Percentiles rank a stretch among this genome's conserved stretches.
Conservation (phyloP, 495 filamentous ascomycete genomes). For the Penicillium soppii region DNA sequence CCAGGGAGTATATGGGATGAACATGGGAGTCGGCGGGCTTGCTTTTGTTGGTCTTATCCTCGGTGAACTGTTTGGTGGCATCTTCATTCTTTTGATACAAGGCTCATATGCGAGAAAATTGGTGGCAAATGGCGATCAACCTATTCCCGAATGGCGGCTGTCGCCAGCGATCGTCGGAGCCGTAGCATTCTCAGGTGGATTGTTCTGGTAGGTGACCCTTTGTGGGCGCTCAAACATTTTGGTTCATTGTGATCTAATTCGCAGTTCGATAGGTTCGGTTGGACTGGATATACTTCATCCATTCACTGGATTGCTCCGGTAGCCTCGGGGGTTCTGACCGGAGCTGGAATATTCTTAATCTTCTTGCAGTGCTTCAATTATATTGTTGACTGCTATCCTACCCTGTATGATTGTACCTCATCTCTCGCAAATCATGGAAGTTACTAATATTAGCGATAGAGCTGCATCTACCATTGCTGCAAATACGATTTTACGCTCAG, state of each 20-base stretch:
- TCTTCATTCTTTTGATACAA: constrained; percentile 22
- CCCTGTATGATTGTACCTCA: constrained; percentile 58
- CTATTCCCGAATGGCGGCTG: constrained; percentile 35
- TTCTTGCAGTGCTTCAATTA: constrained; percentile 38
- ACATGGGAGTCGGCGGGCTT: constrained; percentile 25
- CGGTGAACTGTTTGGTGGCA: constrained; percentile 23
- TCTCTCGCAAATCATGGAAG: neutral
- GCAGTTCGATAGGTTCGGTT: constrained; percentile 33
- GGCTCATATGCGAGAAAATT: constrained; percentile 25
- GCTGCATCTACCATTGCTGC: constrained; percentile 83
- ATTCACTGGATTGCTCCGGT: constrained; percentile 34
- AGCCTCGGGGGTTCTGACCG: constrained; percentile 23
- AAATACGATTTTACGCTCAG: constrained; percentile 80
- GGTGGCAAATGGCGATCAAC: constrained; percentile 23
- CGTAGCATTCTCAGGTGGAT: constrained; percentile 45
- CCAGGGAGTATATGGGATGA: constrained; percentile 28
- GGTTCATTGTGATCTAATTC: neutral
- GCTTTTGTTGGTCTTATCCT: constrained; percentile 34
- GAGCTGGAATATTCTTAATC: constrained; percentile 30
- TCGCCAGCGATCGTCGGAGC: constrained; percentile 47
- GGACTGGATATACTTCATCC: constrained; percentile 27
- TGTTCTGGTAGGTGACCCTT: constrained; percentile 45
- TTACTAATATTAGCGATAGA: constrained; percentile 23
- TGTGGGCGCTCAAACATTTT: neutral
- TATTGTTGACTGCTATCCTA: constrained; percentile 39